Conservation (phyloP, 2,329 filamentous ascomycete genomes). For the Tolypocladium paradoxum region DNA sequence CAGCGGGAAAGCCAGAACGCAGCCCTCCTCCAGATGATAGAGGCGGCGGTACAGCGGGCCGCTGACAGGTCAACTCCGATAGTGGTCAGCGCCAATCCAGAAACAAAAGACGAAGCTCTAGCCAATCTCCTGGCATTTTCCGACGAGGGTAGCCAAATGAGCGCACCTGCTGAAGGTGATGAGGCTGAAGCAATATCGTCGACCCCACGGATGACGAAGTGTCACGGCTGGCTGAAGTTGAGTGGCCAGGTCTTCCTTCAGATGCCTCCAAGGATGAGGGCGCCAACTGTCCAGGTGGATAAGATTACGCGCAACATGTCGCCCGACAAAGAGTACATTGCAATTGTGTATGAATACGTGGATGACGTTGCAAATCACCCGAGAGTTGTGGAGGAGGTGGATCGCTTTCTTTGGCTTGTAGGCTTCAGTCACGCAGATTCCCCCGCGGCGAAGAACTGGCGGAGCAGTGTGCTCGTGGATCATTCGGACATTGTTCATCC, state of each 20-base stretch:
- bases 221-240: slow-evolving; percentile 5
- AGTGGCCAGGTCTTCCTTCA: neutral
- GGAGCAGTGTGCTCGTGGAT: slow-evolving; percentile 1
- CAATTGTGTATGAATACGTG: slow-evolving; percentile 2
- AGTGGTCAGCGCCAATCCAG: neutral
- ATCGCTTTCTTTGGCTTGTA: slow-evolving; percentile 2
- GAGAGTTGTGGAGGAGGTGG: neutral
- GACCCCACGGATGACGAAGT: neutral
- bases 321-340: neutral
- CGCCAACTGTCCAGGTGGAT: neutral
- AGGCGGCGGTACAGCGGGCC: neutral
- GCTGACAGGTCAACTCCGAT: neutral
- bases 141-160: neutral
- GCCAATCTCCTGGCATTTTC: neutral
- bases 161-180: neutral
- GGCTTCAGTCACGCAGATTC: slow-evolving; percentile 1
- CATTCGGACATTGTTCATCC: slow-evolving; percentile 1
- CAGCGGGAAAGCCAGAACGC: slow-evolving; percentile 5
- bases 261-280: neutral
- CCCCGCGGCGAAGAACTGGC: neutral
- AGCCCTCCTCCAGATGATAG: slow-evolving; percentile 4
- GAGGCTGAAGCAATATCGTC: neutral
- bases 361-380: slow-evolving; percentile 1
- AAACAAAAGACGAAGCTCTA: neutral
- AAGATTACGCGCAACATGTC: neutral